Base-by-base conservation (phyloP, 768 basidiomycete genomes). In the Dictyophora rubrovolvata region DNA sequence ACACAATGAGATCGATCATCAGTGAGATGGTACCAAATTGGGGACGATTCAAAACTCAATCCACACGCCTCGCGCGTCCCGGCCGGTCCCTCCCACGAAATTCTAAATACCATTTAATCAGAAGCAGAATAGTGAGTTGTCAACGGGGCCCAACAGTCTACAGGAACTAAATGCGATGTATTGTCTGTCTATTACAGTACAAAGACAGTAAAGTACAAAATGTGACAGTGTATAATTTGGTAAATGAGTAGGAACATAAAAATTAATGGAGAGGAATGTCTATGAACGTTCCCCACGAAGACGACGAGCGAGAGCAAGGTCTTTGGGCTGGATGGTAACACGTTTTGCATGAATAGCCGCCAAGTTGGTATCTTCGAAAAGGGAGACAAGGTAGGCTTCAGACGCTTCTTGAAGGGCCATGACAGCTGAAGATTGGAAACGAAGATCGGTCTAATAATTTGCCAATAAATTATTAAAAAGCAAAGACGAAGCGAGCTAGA, bases 281-380 rank as follows among this genome's bases (percentile, higher is more conserved):
- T 16, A 74, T 60, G 74, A 67, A 51, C 75, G 66, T 71, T 77
- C 77, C 35, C 77, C 77, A 35, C 78, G 74, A 61, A 79, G 69
- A 54, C 77, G 73, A 54, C 78, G 72, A 17, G 78, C 77, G 36
- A 80, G 71, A 48, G 77, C 76, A 53, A 79, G 69, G 62, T 79
- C 79, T 71, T 80, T 82, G 51, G 73, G 75, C 72, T 83, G 82
- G 71, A 94, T 95, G 53, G 93, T 94, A 48, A 59, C 67, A 55
- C 76, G 73, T 72, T 77, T 79, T 68, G 77, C 77, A 72, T 77
- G 76, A 70, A 77, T 76, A 17, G 69, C 70, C 49, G 70, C 70
- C 56, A 73, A 62, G 68, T 73, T 73, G 64, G 72, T 76, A 70
- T 59, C 57, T 53, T 59, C 57, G 22, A 59, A 59, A 9, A 59